Evolutionary conservation across 2,329 filamentous ascomycete species (phyloP), one percentile per base, ranked within the genome.

Genomic region (Trichoderma sp.): DNA sequence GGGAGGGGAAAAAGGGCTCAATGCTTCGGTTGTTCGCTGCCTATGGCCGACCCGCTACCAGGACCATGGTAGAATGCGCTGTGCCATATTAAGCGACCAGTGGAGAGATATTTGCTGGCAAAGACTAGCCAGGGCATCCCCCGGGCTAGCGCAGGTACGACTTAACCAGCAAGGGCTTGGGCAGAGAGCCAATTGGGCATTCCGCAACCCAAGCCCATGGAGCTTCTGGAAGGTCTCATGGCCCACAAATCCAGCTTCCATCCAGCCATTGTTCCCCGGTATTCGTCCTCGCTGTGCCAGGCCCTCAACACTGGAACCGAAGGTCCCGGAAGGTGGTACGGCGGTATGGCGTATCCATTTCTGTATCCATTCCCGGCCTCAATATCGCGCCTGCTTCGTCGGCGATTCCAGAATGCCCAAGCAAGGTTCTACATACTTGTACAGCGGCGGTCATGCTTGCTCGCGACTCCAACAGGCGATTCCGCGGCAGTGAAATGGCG

Each of bases 141-240:
- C 71, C 67, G 62, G 71, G 20, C 72, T 73, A 73, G 72, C 61
- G 72, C 72, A 73, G 72, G 71, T 70, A 73, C 72, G 61, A 70
- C 65, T 59, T 65, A 57, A 65, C 59, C 61, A 61, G 50, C 47
- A 58, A 47, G 61, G 59, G 65, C 64, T 55, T 58, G 59, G 59
- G 53, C 9, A 62, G 30, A 43, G 34, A 34, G 34, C 66, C 71
- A 72, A 71, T 72, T 71, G 64, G 55, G 43, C 59, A 43, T 61
- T 70, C 73, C 72, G 71, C 71, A 65, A 68, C 67, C 50, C 50
- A 69, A 67, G 64, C 55, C 66, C 67, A 67, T 67, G 72, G 68
- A 73, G 62, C 72, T 74, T 74, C 73, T 73, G 63, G 73, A 74
- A 74, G 73, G 73, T 73, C 73, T 74, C 73, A 70, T 50, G 55